Evolutionary conservation across 768 basidiomycete genomes (phyloP).

Genomic region (Hypholoma sublateritium): DNA sequence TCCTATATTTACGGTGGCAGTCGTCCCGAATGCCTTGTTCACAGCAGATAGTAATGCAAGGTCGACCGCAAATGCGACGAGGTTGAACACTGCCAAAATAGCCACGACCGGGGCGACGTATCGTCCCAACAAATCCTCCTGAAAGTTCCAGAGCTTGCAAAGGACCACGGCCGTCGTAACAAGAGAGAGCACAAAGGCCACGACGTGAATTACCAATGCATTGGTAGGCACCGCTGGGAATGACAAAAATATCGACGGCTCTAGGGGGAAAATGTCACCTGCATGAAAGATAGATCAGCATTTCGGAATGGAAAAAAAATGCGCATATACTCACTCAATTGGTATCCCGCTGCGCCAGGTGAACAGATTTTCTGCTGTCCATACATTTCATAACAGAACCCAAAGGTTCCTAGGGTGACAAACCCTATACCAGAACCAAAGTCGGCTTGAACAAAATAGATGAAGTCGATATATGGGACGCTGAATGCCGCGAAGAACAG

Average conservation of each 20-base stretch:
- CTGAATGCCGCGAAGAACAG: slow-evolving; percentile 4
- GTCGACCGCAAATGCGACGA: neutral
- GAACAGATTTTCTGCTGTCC: neutral
- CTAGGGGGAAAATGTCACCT: neutral
- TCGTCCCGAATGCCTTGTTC: neutral
- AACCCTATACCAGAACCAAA: neutral
- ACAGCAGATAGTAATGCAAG: neutral
- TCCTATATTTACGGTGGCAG: neutral
- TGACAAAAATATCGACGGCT: neutral
- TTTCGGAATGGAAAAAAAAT: neutral
- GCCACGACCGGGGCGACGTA: neutral
- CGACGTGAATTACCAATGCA: neutral
- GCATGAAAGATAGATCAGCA: neutral
- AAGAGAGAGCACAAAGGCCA: slow-evolving; percentile 3
- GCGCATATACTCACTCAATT: neutral
- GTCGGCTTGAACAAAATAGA: slow-evolving; percentile 1
- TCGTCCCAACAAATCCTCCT: neutral
- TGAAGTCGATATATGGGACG: neutral
- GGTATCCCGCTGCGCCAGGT: neutral
- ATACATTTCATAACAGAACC: slow-evolving; percentile 4
- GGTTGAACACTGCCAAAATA: neutral
- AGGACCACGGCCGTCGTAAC: neutral
- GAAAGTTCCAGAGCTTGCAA: neutral
- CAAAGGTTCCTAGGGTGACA: slow-evolving; percentile 11
- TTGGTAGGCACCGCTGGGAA: neutral